Evolutionary conservation across 2,329 filamentous ascomycete genomes (phyloP).

Genomic region (Onygenales sp.): DNA sequence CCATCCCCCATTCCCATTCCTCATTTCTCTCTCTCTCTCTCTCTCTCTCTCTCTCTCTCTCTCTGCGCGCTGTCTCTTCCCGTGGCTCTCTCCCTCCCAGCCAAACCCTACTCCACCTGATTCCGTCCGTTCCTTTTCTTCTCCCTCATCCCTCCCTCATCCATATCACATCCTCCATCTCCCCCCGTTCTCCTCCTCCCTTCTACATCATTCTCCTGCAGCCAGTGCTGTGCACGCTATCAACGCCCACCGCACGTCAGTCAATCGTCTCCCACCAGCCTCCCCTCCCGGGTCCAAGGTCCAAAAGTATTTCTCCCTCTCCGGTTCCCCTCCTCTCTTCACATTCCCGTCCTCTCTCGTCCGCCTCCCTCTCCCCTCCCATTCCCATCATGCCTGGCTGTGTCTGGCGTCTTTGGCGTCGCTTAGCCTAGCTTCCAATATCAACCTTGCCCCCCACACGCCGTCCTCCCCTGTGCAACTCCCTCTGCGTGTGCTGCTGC

Average conservation of each 20-base stretch:
- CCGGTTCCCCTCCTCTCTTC: constrained; percentile 1
- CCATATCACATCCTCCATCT: constrained; percentile 1
- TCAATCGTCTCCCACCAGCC: too few species aligned
- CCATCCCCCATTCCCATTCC: constrained; percentile 13
- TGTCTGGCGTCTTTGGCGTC: neutral
- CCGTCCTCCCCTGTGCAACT: neutral
- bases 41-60: constrained; percentile 10
- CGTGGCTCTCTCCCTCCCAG: neutral
- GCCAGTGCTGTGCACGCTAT: too few species aligned
- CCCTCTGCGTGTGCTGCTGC: neutral
- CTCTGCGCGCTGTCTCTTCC: neutral
- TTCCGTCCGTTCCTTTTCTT: constrained; percentile 4
- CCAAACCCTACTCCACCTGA: neutral
- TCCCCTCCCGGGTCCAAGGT: too few species aligned
- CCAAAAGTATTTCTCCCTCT: constrained; percentile 3
- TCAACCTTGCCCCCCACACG: neutral
- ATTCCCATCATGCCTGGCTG: neutral
- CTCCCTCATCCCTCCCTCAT: constrained; percentile 6
- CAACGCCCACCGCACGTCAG: too few species aligned
- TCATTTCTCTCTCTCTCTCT: constrained; percentile 11
- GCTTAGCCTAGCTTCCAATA: neutral
- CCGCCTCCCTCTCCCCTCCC: constrained; percentile 8
- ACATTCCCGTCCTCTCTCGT: constrained; percentile 8
- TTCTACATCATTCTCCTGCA: neutral
- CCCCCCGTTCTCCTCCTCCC: constrained; percentile 7